Percentiles rank a stretch among this genome's conserved stretches.
Conservation (phyloP, 2,329 filamentous ascomycete species). For the Stemphylium beticola region DNA sequence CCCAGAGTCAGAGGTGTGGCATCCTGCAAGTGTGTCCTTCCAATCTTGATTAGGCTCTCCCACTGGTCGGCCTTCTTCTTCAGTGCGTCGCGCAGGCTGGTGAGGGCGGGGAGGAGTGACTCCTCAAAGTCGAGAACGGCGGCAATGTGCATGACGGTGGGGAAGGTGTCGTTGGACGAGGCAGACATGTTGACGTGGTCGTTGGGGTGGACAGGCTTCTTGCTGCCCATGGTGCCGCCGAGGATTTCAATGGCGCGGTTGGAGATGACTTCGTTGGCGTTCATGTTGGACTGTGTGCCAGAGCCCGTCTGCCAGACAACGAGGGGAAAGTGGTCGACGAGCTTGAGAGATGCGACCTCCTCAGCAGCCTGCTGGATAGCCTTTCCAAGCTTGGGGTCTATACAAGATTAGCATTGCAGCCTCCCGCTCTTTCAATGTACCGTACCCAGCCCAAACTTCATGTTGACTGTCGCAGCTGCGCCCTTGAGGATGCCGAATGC, state of each 20-base stretch:
- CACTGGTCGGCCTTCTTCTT: conserved; percentile 90
- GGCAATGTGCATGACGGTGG: conserved; percentile 99
- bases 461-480: conserved; percentile 93
- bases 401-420: conserved; percentile 23
- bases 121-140: conserved; percentile 92
- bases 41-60: conserved; percentile 97
- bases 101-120: conserved; percentile 81
- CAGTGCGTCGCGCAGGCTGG: conserved; percentile 80
- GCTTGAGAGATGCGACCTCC: conserved; percentile 92
- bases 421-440: conserved; percentile 14
- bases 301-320: conserved; percentile 99
- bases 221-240: conserved; percentile 89
- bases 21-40: conserved; percentile 95
- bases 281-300: conserved; percentile 99
- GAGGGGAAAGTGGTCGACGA: conserved; percentile 95
- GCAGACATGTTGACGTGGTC: conserved; percentile 99
- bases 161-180: conserved; percentile 99
- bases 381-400: conserved; percentile 85
- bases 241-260: conserved; percentile 99
- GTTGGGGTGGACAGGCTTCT: conserved; percentile 99
- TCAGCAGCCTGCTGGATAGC: conserved; percentile 94
- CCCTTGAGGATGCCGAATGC: conserved; percentile 98
- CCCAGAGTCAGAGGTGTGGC: conserved; percentile 93
- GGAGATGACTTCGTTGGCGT: conserved; percentile 99
- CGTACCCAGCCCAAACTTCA: conserved; percentile 86